Evolutionary conservation across 441 rosid genomes (phyloP), one percentile per base, ranked within the genome.

Genomic region (Populus hybrid): DNA sequence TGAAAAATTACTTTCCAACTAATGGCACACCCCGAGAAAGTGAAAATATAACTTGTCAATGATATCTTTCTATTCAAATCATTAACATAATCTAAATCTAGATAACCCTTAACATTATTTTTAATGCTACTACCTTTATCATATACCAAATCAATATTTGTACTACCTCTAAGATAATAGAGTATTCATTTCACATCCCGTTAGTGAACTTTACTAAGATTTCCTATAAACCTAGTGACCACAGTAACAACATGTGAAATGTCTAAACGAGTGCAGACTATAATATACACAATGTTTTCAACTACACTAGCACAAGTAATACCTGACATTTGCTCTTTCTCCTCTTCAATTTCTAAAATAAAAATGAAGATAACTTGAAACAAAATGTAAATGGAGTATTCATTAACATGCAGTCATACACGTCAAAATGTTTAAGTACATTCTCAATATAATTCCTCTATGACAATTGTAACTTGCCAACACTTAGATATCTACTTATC

Each of bases 101-200:
- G 36, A 75, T 16, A 79, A 7, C 75, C 59, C 2, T 64, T 9
- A 8, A 70, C 6, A 38, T 1, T 2, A 3, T 40, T 8, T 7
- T n/a, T 21, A 2, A 14, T 11, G 4, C 18, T 29, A 38, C 20
- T 33, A 31, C 23, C 29, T 20, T 50, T 40, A 2, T 68, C 18
- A 66, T 23, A 40, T 42, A 29, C 16, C 9, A 67, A 42, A 2
- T 71, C 61, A 45, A 29, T 21, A 38, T 66, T 9, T 40, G 40
- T 2, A 31, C 6, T 38, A 26, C 23, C 42, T 6, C 8, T 42
- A 11, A 70, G 67, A 72, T 31, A 66, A 2, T 14, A 65, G 2
- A 72, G 21, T 14, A 75, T 75, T 79, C 64, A 59, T 73, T 73
- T 73, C 68, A 59, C 26, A 59, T 31, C 35, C 18, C 42, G 74